A percentile compares a stretch with the other conserved stretches of the same genome.
Conservation (phyloP, 345 rosid genomes). For the Pugionium dolabratum region DNA sequence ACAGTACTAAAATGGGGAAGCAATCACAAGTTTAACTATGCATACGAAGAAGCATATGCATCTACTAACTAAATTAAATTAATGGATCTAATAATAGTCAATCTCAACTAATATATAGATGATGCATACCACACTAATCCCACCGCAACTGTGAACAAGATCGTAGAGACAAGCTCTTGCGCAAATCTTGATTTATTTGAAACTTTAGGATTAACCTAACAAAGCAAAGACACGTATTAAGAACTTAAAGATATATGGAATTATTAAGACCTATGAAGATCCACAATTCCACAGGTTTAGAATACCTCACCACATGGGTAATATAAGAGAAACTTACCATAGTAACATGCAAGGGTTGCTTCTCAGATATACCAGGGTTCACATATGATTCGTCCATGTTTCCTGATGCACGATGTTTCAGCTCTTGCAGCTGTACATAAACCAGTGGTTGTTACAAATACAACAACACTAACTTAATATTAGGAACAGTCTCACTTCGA, state of each 20-base stretch:
- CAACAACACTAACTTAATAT: conserved; percentile 15
- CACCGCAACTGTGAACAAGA: conserved; percentile 83
- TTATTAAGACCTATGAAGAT: neutral
- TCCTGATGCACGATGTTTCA: conserved; percentile 87
- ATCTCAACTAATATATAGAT: conserved; percentile 9
- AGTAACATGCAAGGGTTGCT: conserved; percentile 91
- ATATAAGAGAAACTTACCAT: conserved; percentile 57
- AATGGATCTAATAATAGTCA: neutral
- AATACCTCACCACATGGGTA: conserved; percentile 6
- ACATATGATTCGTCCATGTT: conserved; percentile 65
- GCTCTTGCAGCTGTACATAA: conserved; percentile 76
- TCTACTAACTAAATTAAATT: neutral
- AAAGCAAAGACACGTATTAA: conserved; percentile 22
- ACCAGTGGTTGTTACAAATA: conserved; percentile 20
- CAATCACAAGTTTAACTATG: conserved; percentile 19
- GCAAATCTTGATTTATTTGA: conserved; percentile 79
- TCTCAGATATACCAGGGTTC: conserved; percentile 86
- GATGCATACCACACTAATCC: conserved; percentile 79
- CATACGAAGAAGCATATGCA: conserved; percentile 2
- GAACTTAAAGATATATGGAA: conserved; percentile 4
- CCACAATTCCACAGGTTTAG: neutral
- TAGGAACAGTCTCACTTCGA: neutral
- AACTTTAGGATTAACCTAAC: conserved; percentile 83
- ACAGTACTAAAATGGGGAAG: conserved; percentile 22
- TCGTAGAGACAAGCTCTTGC: conserved; percentile 88